These are phyloP conservation scores for Alternaria triticimaculans DNA, from an alignment of 2,329 filamentous ascomycete genomes.

Conservation along the genomic window DNA sequence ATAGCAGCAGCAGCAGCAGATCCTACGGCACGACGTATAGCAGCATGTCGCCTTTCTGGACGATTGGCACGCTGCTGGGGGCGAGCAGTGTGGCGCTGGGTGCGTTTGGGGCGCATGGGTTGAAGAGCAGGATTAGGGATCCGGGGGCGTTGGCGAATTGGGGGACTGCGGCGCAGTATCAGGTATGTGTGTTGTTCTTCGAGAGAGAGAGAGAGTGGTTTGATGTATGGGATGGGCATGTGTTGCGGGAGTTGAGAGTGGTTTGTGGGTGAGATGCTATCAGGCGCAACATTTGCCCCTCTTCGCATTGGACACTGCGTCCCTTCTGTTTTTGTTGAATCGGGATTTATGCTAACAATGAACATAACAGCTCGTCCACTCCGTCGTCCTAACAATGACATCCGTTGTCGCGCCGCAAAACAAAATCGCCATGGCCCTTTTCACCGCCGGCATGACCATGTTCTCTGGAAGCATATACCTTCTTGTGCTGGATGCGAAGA, in stretches of 20 bases:
- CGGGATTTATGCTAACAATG: neutral
- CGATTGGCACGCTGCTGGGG: constrained; percentile 67
- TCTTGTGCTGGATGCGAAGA: constrained; percentile 66
- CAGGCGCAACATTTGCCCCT: neutral
- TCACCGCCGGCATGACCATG: constrained; percentile 70
- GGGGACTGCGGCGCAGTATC: constrained; percentile 71
- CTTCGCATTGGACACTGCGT: neutral
- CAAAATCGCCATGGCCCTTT: constrained; percentile 63
- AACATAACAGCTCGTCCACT: constrained; percentile 68
- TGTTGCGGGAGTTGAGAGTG: too few relatives aligned
- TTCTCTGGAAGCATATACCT: constrained; percentile 72
- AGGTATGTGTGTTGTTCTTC: constrained; percentile 51
- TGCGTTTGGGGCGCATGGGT: constrained; percentile 72
- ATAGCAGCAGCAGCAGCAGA: neutral
- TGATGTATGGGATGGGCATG: too few relatives aligned
- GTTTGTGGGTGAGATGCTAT: too few relatives aligned
- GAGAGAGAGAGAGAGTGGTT: too few relatives aligned
- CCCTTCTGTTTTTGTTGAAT: neutral
- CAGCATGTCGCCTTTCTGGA: constrained; percentile 61
- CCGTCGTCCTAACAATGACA: constrained; percentile 65
- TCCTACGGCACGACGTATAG: constrained; percentile 8
- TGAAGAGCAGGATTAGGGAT: constrained; percentile 67
- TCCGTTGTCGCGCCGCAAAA: constrained; percentile 60
- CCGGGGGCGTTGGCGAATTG: constrained; percentile 66
- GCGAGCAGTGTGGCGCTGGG: constrained; percentile 67